These are phyloP conservation scores for Paxillus involutus DNA, from an alignment of 768 basidiomycete genomes.

Conservation along the genomic window DNA sequence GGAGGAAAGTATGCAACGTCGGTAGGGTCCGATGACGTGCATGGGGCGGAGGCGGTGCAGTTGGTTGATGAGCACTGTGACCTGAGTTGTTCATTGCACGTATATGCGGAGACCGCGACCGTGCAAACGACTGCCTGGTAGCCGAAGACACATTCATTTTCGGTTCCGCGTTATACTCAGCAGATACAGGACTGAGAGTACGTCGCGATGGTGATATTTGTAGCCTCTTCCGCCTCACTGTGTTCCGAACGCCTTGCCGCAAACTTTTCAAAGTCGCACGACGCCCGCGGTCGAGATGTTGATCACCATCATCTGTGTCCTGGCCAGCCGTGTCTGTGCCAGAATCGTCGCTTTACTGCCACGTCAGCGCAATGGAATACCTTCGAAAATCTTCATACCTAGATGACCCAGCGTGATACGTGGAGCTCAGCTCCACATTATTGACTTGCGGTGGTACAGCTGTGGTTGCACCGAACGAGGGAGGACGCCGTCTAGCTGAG, in stretches of 20 bases:
- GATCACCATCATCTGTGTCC: conserved; percentile 54
- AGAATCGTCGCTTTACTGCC: conserved; percentile 45
- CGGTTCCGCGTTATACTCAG: conserved; percentile 32
- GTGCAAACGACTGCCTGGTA: conserved; percentile 55
- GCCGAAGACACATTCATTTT: conserved; percentile 33
- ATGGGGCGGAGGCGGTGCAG: conserved; percentile 41
- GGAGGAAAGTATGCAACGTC: conserved; percentile 41
- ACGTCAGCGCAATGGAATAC: conserved; percentile 19
- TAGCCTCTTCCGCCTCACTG: conserved; percentile 28
- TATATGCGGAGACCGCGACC: conserved; percentile 69
- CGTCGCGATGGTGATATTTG: conserved; percentile 23
- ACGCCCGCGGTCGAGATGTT: conserved; percentile 43
- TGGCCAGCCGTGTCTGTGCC: conserved; percentile 52
- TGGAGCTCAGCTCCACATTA: conserved; percentile 75
- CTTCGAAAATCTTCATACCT: conserved; percentile 44
- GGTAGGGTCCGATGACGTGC: conserved; percentile 38
- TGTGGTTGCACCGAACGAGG: conserved; percentile 20
- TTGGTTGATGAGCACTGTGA: conserved; percentile 37
- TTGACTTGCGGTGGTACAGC: conserved; percentile 24
- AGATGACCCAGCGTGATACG: conserved; percentile 84
- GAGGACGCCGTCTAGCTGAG: conserved; percentile 24
- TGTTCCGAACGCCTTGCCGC: conserved; percentile 24
- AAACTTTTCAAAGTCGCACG: conserved; percentile 32
- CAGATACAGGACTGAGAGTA: conserved; percentile 22
- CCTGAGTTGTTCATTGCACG: conserved; percentile 30